These are phyloP conservation scores for Secale cereale DNA, from an alignment of 176 grass and related monocot species.

Conservation along the genomic window DNA sequence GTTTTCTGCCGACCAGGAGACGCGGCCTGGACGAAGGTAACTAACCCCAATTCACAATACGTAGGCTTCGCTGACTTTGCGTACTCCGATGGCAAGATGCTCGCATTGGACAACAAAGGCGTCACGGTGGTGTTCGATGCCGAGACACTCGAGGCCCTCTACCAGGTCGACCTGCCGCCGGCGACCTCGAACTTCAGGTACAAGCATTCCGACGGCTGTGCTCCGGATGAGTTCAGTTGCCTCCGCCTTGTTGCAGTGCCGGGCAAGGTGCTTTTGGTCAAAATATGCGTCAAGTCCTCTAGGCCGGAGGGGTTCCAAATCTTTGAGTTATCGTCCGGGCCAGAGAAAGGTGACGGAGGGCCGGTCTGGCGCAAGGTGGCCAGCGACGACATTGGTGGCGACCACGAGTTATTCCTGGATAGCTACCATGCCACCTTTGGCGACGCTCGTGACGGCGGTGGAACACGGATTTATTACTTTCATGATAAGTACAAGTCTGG, in stretches of 20 bases:
- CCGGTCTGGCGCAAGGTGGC: neutral
- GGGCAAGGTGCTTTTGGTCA: neutral
- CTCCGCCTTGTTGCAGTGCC: neutral
- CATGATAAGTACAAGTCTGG: no score
- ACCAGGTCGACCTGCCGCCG: neutral
- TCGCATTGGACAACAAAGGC: neutral
- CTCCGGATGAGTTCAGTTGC: neutral
- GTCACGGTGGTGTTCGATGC: neutral
- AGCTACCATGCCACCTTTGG: neutral
- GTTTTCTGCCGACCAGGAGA: slow-evolving; percentile 10
- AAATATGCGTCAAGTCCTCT: neutral
- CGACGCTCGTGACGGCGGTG: neutral
- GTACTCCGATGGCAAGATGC: neutral
- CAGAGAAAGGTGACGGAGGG: no score
- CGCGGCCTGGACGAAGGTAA: neutral
- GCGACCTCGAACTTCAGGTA: no score
- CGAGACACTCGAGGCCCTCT: neutral
- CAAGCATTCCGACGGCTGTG: neutral
- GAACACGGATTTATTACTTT: neutral
- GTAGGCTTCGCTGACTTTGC: neutral
- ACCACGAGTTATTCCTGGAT: neutral
- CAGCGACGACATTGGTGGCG: neutral
- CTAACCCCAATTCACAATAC: neutral
- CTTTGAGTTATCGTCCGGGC: neutral
- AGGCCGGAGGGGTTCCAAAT: neutral